These are phyloP conservation scores for Euphorbia lathyris DNA, from an alignment of 345 rosid genomes.

Conservation along the genomic window DNA sequence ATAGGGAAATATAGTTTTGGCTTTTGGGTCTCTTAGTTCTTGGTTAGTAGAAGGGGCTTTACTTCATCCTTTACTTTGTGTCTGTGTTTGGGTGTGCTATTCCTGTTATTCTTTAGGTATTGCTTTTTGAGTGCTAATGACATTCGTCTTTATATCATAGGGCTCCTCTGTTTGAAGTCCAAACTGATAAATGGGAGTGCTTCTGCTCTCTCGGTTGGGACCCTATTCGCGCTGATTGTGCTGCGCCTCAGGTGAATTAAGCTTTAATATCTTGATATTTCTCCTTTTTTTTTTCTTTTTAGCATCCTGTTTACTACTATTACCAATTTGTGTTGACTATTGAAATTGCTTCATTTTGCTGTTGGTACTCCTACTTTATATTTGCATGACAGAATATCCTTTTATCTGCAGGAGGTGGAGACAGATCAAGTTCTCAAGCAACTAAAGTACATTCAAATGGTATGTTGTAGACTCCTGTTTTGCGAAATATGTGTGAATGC, in stretches of 20 bases:
- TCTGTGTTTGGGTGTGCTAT: neutral
- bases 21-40: neutral
- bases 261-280: neutral
- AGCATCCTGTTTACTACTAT: neutral
- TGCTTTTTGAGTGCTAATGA: constrained; percentile 6
- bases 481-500: neutral
- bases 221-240: constrained; percentile 85
- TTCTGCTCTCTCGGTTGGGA: constrained; percentile 81
- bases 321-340: neutral
- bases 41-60: neutral
- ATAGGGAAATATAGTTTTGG: neutral
- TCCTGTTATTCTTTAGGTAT: neutral
- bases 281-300: neutral
- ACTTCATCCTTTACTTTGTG: neutral
- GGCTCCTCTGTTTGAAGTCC: constrained; percentile 91
- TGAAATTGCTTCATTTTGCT: neutral
- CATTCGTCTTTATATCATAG: constrained; percentile 34
- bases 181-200: constrained; percentile 93
- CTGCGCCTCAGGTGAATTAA: constrained; percentile 72
- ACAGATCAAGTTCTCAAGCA: constrained; percentile 76
- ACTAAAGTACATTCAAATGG: constrained; percentile 67
- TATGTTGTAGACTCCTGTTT: constrained; percentile 25
- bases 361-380: neutral
- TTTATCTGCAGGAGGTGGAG: constrained; percentile 68
- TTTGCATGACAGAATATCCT: constrained; percentile 13